Evolutionary conservation across 1,284 basidiomycete species (phyloP), one percentile per base, ranked within the genome.

Genomic region (Ceratobasidium sp.): DNA sequence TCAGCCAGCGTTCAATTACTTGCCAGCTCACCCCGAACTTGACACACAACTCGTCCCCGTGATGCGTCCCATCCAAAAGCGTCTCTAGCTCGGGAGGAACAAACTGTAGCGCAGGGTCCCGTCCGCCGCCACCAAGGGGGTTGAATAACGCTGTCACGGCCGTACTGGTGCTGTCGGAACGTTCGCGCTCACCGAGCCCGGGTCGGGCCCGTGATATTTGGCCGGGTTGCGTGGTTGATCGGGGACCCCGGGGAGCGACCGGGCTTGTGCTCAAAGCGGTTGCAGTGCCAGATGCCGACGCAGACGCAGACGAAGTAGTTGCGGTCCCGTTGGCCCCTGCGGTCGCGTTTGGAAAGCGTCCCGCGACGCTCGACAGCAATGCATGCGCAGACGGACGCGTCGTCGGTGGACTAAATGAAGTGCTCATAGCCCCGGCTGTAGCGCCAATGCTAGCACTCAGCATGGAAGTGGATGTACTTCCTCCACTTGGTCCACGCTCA

Each of bases 41-140:
- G 22, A 93, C 91, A 76, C 92, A 93, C 61, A 98, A 84, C 82
- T 98, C 95, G 81, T 98, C 96, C 1, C 94, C 91, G 81, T 96
- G 92, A 82, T 95, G 95, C 74, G 92, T 90, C 3, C 95, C 96
- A 79, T 98, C 92, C 13, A 98, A 84, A 74, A 93, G 82, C 4
- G 84, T 78, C 27, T 88, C 79, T 48, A 98, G 79, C 31, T 90
- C 90, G 5, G 78, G 51, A 0, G 81, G 78, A 27, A 74, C 48
- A 49, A 80, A 79, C 62, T 80, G 79, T 58, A 80, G 76, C 19
- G 27, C 63, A 65, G 77, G 78, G 73, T 72, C 54, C 78, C 75
- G 64, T 74, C 66, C 79, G 74, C 66, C 79, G 74, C 64, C 79
- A 74, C 72, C 74, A 31, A 75, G 71, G 76, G 59, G 66, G 34